Percentiles rank a stretch among this genome's conserved stretches.
phyloP scores from a whole-genome alignment of 2,329 filamentous ascomycete species.

The Penicillium palitans region DNA sequence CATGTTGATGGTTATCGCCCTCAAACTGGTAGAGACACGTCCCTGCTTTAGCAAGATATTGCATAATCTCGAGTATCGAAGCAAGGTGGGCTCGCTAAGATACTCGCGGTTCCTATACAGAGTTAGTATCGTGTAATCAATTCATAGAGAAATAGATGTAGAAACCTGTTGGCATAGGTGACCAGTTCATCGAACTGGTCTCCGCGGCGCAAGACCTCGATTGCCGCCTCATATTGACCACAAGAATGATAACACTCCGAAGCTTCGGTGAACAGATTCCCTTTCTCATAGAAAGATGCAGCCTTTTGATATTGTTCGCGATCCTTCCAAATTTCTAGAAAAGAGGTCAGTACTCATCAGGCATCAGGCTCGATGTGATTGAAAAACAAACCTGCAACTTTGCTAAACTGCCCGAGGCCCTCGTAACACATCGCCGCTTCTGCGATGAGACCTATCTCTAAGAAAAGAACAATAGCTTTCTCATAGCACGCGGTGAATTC shows the following conservation, averaged over 20 bases:
- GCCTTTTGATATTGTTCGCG: conserved; percentile 16
- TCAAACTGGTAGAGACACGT: conserved; percentile 18
- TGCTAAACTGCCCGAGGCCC: conserved; percentile 15
- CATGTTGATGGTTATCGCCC: conserved; percentile 16
- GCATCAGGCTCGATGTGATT: not conserved
- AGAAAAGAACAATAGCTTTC: conserved; percentile 15
- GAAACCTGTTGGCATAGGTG: conserved; percentile 16
- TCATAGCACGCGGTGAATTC: conserved; percentile 8
- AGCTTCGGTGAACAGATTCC: conserved; percentile 11
- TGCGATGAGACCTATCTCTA: conserved; percentile 5
- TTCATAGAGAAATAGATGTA: not conserved
- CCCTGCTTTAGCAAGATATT: conserved; percentile 22
- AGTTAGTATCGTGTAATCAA: not conserved
- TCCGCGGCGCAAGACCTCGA: conserved; percentile 18
- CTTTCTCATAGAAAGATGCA: conserved; percentile 18
- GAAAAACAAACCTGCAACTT: conserved; percentile 20
- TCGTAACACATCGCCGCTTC: conserved; percentile 16
- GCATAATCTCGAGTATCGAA: conserved; percentile 20
- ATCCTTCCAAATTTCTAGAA: conserved; percentile 18
- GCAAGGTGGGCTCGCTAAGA: conserved; percentile 2
- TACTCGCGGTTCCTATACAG: conserved; percentile 6
- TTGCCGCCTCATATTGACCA: conserved; percentile 20
- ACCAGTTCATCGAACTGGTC: conserved; percentile 22
- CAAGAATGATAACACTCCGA: conserved; percentile 15
- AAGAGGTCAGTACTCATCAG: not conserved